These are phyloP conservation scores for Solanum sitiens DNA, from an alignment of 257 asterid genomes.

Conservation along the genomic window DNA sequence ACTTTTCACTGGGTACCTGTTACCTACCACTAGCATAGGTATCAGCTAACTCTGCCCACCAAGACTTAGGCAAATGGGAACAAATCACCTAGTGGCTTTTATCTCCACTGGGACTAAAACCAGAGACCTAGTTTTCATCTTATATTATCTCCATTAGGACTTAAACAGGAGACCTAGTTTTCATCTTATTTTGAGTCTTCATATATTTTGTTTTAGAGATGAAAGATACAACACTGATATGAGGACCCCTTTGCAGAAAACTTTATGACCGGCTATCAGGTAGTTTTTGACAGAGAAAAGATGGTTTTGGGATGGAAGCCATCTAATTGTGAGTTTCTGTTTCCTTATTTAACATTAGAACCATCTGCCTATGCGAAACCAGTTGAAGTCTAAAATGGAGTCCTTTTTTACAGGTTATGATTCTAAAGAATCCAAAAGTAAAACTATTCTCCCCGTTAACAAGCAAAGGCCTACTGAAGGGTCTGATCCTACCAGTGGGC, in stretches of 20 bases:
- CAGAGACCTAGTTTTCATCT: background rate
- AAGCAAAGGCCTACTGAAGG: slow-evolving; percentile 25
- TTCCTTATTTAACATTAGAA: background rate
- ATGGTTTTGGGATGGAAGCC: slow-evolving; percentile 83
- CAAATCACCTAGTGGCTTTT: background rate
- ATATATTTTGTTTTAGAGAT: background rate
- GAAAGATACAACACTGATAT: background rate
- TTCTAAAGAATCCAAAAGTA: slow-evolving; percentile 9
- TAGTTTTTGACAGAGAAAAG: slow-evolving; percentile 76
- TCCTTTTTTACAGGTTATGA: slow-evolving; percentile 14
- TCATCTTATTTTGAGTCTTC: background rate
- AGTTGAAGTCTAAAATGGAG: background rate
- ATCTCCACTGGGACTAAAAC: background rate
- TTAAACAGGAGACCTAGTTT: background rate
- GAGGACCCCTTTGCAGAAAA: slow-evolving; percentile 44
- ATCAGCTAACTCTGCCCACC: background rate
- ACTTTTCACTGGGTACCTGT: background rate
- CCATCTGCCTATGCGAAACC: background rate
- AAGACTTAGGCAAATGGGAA: background rate
- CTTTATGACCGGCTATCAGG: slow-evolving; percentile 78
- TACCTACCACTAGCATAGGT: background rate
- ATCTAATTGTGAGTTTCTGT: slow-evolving; percentile 53
- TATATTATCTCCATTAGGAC: background rate
- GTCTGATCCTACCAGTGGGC: slow-evolving; percentile 46
- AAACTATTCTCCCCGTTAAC: slow-evolving; percentile 40